Evolutionary conservation across 208 protist species (phyloP), one percentile per base, ranked within the genome.

Genomic region (Leishmania major): DNA sequence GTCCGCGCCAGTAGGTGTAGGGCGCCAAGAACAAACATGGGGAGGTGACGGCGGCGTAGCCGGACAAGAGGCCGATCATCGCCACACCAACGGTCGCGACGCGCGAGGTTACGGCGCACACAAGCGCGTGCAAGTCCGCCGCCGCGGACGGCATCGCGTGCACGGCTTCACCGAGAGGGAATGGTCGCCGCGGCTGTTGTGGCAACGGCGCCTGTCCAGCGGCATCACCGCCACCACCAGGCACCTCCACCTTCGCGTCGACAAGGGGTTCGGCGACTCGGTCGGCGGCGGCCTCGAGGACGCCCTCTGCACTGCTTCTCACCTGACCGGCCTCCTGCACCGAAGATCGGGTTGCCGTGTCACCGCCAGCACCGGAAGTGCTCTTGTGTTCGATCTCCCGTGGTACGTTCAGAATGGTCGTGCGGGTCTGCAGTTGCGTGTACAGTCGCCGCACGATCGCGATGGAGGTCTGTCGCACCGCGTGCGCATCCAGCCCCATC

Each of bases 31-130:
- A 93, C 70, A 77, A 75, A 45, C 43, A 90, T 1, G 94, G 92
- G 6, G 93, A 92, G 31, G 87, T 92, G 43, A 95, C 49, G 51
- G 92, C 89, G 25, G 94, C 94, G 78, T 94, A 96, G 66, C 94
- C 94, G 3, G 84, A 86, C 47, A 97, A 89, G 15, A 95, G 75
- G 15, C 94, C 93, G 19, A 92, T 91, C 60, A 90, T 77, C 28
- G 88, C 77, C 31, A 96, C 91, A 25, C 94, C 94, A 22, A 90
- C 57, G 17, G 84, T 81, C 31, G 90, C 90, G 17, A 95, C 84
- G 13, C 78, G 79, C 3, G 84, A 78, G 10, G 88, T 79, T 31
- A 91, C 25, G 4, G 80, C 75, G 22, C 72, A 67, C 62, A 92
- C 80, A 28, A 73, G 28, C 13, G 22, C 62, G 25, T n/a, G 28